Percentiles rank a stretch among this genome's conserved stretches.
Evolutionary conservation across 2,329 filamentous ascomycete genomes (phyloP).

Genomic region (Aspergillus amoenus): DNA sequence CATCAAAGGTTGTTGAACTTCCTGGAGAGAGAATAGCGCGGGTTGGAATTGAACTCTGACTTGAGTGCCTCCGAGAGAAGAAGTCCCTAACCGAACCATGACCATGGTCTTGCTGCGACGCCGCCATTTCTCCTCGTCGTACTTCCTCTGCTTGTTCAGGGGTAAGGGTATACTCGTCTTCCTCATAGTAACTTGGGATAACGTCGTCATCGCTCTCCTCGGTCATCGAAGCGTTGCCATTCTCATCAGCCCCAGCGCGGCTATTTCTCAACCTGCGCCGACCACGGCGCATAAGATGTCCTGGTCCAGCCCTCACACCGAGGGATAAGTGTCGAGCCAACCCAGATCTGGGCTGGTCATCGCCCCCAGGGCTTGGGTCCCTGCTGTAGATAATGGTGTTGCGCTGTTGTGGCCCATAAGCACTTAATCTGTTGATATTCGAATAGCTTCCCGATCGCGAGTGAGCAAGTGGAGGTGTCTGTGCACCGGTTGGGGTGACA

Average conservation of each 20-base stretch:
- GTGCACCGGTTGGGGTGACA: conserved; percentile 42
- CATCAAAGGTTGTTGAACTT: conserved; percentile 31
- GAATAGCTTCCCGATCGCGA: conserved; percentile 31
- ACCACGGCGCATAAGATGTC: conserved; percentile 33
- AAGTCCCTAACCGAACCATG: conserved; percentile 18
- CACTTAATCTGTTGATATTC: conserved; percentile 31
- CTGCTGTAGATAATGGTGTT: conserved; percentile 42
- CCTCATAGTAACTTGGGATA: conserved; percentile 35
- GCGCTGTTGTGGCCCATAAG: conserved; percentile 37
- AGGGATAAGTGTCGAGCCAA: conserved; percentile 40
- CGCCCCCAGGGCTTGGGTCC: conserved; percentile 33
- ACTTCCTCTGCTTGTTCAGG: conserved; percentile 35
- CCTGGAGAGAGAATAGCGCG: conserved; percentile 25
- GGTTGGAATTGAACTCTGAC: conserved; percentile 24
- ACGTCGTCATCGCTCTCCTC: conserved; percentile 41
- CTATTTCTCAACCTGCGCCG: conserved; percentile 27
- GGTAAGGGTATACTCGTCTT: conserved; percentile 41
- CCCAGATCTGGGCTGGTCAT: conserved; percentile 30
- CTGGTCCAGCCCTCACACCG: conserved; percentile 42
- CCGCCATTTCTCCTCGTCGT: conserved; percentile 23
- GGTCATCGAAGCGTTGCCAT: conserved; percentile 26
- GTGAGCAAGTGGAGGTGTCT: conserved; percentile 35
- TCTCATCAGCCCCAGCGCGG: conserved; percentile 30
- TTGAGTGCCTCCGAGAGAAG: conserved; percentile 26
- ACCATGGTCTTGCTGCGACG: conserved; percentile 18